Evolutionary conservation across 768 basidiomycete species (phyloP).

Genomic region (Boletus bicolor): DNA sequence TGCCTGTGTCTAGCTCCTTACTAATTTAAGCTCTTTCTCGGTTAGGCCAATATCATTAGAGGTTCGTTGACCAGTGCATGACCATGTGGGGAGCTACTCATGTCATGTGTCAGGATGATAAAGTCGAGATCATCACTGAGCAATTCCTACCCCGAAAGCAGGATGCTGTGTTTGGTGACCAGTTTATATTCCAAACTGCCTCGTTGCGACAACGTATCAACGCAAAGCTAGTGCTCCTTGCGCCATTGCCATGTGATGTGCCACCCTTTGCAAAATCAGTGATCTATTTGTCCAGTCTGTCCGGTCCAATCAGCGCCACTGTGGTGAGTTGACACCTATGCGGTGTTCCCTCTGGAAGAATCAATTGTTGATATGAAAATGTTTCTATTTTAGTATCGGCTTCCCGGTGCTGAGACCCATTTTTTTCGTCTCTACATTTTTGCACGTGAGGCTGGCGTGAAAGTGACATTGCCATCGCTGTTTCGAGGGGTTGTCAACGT

Average conservation of each 20-base stretch:
- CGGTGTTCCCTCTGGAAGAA: neutral
- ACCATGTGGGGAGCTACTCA: conserved; percentile 3
- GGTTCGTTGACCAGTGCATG: conserved; percentile 15
- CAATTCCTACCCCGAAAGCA: conserved; percentile 31
- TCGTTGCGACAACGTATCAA: conserved; percentile 21
- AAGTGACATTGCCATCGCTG: conserved; percentile 25
- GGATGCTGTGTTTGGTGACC: conserved; percentile 29
- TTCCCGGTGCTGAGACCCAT: conserved; percentile 26
- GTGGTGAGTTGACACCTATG: conserved; percentile 23
- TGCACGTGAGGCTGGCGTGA: conserved; percentile 28
- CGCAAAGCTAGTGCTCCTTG: conserved; percentile 27
- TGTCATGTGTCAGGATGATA: conserved; percentile 15
- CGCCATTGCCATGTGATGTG: conserved; percentile 27
- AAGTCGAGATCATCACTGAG: conserved; percentile 21
- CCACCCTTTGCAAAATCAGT: conserved; percentile 33
- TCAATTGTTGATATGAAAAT: conserved; percentile 6
- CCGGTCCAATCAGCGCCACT: conserved; percentile 22
- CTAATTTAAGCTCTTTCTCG: conserved; percentile 22
- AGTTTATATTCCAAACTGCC: conserved; percentile 28
- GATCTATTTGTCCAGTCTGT: conserved; percentile 29
- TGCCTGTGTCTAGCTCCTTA: conserved; percentile 21
- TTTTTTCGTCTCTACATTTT: conserved; percentile 31
- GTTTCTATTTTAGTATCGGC: conserved; percentile 19
- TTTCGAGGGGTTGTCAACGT: conserved; percentile 30
- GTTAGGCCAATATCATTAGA: conserved; percentile 10